Conservation (phyloP, 2,329 filamentous ascomycete genomes). For the Tolypocladium tropicale region DNA sequence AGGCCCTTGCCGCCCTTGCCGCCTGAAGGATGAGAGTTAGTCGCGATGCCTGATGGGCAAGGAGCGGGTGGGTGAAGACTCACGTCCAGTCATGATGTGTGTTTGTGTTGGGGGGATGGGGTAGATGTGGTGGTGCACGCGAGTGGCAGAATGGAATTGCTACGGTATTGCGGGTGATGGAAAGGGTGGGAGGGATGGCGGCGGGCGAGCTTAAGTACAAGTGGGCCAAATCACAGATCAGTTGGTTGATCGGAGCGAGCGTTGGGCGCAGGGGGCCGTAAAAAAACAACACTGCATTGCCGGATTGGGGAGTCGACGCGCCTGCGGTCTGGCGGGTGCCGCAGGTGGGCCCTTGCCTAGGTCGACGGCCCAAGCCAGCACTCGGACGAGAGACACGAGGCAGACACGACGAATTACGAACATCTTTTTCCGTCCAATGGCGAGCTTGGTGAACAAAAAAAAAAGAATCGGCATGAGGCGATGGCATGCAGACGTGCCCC, state of each 20-base stretch:
- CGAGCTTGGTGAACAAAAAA: neutral
- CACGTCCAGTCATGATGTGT: conserved; percentile 24
- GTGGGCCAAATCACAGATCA: conserved; percentile 27
- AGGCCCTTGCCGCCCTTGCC: conserved; percentile 96
- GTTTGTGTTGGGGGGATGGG: conserved; percentile 4
- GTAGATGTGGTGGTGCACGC: conserved; percentile 1
- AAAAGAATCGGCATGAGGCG: no score
- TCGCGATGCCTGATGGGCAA: neutral
- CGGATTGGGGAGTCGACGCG: neutral
- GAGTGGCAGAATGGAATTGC: conserved; percentile 2
- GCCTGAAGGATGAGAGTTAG: conserved; percentile 38
- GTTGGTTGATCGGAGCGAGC: conserved; percentile 9
- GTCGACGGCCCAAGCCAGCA: neutral
- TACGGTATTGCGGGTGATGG: conserved; percentile 5
- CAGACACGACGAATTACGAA: neutral
- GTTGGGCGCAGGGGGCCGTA: neutral
- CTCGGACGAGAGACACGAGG: neutral
- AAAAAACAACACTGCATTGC: neutral
- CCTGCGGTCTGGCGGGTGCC: neutral
- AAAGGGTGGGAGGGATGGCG: conserved; percentile 15
- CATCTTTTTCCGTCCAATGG: neutral
- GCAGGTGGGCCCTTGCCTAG: no score
- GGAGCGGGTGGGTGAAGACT: conserved; percentile 9
- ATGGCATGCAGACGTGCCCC: no score
- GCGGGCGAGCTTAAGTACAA: conserved; percentile 26